A percentile compares a stretch with the other conserved stretches of the same genome.
Conservation (phyloP, 2,329 filamentous ascomycete genomes). For the Pyrenophora seminiperda region DNA sequence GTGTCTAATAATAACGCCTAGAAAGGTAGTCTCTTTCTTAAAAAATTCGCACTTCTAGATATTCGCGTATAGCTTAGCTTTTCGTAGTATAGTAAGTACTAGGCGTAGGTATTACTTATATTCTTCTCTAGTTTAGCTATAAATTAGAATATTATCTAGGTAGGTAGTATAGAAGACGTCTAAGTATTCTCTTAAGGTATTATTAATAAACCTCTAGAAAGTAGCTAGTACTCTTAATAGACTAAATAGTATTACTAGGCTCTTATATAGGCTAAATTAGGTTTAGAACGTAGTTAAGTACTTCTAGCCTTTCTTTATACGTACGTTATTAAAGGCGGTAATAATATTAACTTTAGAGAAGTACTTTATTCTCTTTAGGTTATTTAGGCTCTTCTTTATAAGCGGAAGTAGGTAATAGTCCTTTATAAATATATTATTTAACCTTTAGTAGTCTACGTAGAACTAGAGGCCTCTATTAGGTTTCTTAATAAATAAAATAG, state of each 20-base stretch:
- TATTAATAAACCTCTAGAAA: too few species aligned
- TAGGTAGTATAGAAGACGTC: constrained; percentile 1
- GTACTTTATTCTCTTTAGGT: too few species aligned
- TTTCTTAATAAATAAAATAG: too few species aligned
- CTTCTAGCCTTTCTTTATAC: background rate
- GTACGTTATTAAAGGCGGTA: background rate
- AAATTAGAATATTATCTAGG: constrained; percentile 1
- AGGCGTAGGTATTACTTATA: background rate
- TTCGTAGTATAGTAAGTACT: too few species aligned
- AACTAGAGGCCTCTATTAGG: background rate
- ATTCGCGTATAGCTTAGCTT: background rate
- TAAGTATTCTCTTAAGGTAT: background rate
- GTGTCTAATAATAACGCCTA: background rate
- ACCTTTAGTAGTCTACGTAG: background rate
- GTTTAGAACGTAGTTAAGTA: background rate
- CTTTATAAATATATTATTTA: background rate
- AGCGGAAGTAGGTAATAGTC: background rate
- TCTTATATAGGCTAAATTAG: too few species aligned
- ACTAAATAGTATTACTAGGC: too few species aligned
- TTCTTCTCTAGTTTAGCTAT: background rate
- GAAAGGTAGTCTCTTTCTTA: background rate
- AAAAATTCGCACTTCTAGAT: background rate
- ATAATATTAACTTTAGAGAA: background rate
- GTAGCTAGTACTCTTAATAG: too few species aligned
- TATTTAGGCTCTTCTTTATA: too few species aligned